Conservation (phyloP, 2,329 filamentous ascomycete genomes). For the Bertia moriformis region DNA sequence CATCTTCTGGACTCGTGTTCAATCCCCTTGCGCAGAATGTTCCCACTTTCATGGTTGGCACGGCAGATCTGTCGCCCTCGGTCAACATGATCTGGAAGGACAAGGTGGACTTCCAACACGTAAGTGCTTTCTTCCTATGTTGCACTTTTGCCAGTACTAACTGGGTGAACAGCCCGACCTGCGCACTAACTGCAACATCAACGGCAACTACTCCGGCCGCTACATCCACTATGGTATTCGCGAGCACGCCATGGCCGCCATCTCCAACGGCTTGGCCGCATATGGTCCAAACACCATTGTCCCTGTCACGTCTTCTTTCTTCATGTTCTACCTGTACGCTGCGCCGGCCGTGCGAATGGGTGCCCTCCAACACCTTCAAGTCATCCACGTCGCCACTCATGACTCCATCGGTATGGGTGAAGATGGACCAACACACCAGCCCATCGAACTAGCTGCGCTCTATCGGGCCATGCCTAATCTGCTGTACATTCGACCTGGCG, state of each 20-base stretch:
- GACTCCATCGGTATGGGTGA: slow-evolving; percentile 45
- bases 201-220: slow-evolving; percentile 36
- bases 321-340: slow-evolving; percentile 42
- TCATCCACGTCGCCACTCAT: slow-evolving; percentile 46
- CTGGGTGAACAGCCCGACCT: too few relatives aligned
- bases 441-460: slow-evolving; percentile 37
- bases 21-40: slow-evolving; percentile 27
- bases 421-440: slow-evolving; percentile 48
- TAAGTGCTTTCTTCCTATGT: neutral
- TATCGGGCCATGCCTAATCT: slow-evolving; percentile 51
- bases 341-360: slow-evolving; percentile 46
- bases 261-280: slow-evolving; percentile 43
- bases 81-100: slow-evolving; percentile 33
- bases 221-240: slow-evolving; percentile 47
- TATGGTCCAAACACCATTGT: slow-evolving; percentile 37
- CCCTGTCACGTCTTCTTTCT: slow-evolving; percentile 42
- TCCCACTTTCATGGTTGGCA: slow-evolving; percentile 27
- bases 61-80: slow-evolving; percentile 28
- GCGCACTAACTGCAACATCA: slow-evolving; percentile 28
- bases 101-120: slow-evolving; percentile 16
- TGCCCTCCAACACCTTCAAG: slow-evolving; percentile 35
- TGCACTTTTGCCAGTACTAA: slow-evolving; percentile 6
- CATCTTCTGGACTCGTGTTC: slow-evolving; percentile 28
- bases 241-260: slow-evolving; percentile 45
- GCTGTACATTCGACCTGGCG: slow-evolving; percentile 42